Base-by-base conservation (phyloP, 495 filamentous ascomycete genomes). In the Annulohypoxylon maeteangense region DNA sequence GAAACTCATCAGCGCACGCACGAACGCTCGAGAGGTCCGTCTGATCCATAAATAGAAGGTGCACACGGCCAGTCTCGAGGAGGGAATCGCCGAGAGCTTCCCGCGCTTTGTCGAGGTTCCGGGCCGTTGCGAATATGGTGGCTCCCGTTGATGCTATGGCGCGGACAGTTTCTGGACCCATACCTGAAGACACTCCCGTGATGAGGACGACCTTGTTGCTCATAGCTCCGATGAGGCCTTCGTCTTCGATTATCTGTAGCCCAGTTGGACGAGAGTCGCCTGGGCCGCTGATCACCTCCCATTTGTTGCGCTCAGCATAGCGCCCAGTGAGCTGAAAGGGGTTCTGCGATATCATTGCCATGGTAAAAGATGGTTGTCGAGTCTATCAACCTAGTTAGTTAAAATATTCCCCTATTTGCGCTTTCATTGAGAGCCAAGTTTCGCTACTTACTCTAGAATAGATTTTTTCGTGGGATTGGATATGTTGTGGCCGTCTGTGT, bases 111-210 rank as follows among this genome's bases (percentile, higher is more conserved):
- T 82, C 63, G 25, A 70, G 60, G 71, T 83, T 74, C 68, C 83
- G 77, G 44, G 81, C 78, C 42, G 79, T 83, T 16, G 78, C 72
- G 72, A 81, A 84, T 42, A 87, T 70, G 20, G 76, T 82, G 7
- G 84, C 83, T 16, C 85, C 86, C 0, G 86, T 82, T 8, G 75
- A 75, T 11, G 78, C 76, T 22, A 89, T 62, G 0, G 84, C 84
- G 16, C 72, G 78, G 3, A 83, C 84, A 4, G 86, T 87, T 60
- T 86, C 80, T 42, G 84, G 73, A 1, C 86, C 86, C 5, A 88
- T 81, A 7, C 86, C 86, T 1, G 83, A 82, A 0, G 84, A 85
- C 32, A 79, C 80, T 8, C 86, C 87, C 0, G 86, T 88, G 58
- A 88, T 81, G 10, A 88, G 71, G 42, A 84, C 75, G 40, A 84